Conservation (phyloP, 148 eudicot genomes). For the Vaccinium myrtillus region DNA sequence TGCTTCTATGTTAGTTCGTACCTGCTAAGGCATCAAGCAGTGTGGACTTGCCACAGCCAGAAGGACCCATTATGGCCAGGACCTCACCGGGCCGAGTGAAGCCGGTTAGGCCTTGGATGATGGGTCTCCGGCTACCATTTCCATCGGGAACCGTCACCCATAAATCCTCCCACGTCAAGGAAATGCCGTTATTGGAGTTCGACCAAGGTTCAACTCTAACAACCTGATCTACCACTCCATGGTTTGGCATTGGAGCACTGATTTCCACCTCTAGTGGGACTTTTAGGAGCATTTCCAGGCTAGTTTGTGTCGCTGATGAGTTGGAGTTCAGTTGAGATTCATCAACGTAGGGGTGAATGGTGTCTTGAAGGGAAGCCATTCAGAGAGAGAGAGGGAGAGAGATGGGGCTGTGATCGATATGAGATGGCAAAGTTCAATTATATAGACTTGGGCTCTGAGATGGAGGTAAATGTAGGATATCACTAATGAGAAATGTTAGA, state of each 20-base stretch:
- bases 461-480: no score
- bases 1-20: not conserved
- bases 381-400: not conserved
- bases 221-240: not conserved
- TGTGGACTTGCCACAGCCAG: conserved; percentile 23
- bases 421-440: not conserved
- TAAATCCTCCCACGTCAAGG: conserved; percentile 24
- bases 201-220: not conserved
- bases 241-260: not conserved
- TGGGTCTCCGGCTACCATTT: conserved; percentile 9
- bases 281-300: not conserved
- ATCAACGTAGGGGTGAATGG: not conserved
- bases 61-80: conserved; percentile 27
- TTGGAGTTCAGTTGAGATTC: not conserved
- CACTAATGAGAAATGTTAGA: no score
- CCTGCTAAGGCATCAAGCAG: conserved; percentile 25
- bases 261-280: conserved; percentile 12
- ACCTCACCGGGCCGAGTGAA: conserved; percentile 12
- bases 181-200: not conserved
- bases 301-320: not conserved
- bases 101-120: conserved; percentile 15
- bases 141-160: conserved; percentile 22
- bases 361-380: not conserved
- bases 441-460: not conserved
- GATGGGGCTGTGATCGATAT: not conserved